These are phyloP conservation scores for Aspergillus affinis DNA, from an alignment of 495 filamentous ascomycete genomes.

Conservation along the genomic window DNA sequence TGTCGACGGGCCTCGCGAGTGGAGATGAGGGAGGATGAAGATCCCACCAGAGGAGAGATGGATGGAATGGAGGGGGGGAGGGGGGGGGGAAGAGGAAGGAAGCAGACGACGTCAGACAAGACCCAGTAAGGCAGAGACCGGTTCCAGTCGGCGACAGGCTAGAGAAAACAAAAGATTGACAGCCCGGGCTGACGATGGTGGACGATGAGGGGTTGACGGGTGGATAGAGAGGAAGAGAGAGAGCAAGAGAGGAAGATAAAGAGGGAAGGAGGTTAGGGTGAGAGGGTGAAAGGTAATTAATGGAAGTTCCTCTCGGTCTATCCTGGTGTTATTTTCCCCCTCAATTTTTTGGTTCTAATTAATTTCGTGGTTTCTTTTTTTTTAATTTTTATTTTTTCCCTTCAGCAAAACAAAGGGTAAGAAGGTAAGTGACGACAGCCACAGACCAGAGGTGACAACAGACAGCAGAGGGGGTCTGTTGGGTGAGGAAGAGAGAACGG, in stretches of 20 bases:
- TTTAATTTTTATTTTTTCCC: not conserved
- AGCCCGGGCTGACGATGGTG: slow-evolving; percentile 21
- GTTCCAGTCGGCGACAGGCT: slow-evolving; percentile 18
- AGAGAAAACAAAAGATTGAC: slow-evolving; percentile 26
- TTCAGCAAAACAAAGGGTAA: not conserved
- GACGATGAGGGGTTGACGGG: slow-evolving; percentile 11
- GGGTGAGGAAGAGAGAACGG: not conserved
- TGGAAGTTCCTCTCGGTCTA: slow-evolving; percentile 18
- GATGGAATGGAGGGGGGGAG: slow-evolving; percentile 15
- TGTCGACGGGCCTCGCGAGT: slow-evolving; percentile 12
- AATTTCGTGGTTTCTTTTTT: not conserved
- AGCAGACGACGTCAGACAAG: slow-evolving; percentile 22
- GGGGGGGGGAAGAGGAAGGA: too few relatives aligned
- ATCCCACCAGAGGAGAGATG: slow-evolving; percentile 9
- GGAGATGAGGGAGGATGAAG: slow-evolving; percentile 16
- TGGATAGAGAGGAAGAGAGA: slow-evolving; percentile 17
- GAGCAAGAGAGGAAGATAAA: slow-evolving; percentile 17
- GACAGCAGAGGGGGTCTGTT: not conserved
- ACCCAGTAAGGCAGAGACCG: slow-evolving; percentile 15
- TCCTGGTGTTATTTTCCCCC: not conserved
- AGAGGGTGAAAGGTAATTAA: slow-evolving; percentile 15
- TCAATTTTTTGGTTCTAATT: not conserved
- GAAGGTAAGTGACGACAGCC: not conserved
- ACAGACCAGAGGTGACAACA: not conserved
- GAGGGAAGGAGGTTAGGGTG: slow-evolving; percentile 14